Evolutionary conservation across 2,329 filamentous ascomycete species (phyloP).

Genomic region (Basipetospora sp.): DNA sequence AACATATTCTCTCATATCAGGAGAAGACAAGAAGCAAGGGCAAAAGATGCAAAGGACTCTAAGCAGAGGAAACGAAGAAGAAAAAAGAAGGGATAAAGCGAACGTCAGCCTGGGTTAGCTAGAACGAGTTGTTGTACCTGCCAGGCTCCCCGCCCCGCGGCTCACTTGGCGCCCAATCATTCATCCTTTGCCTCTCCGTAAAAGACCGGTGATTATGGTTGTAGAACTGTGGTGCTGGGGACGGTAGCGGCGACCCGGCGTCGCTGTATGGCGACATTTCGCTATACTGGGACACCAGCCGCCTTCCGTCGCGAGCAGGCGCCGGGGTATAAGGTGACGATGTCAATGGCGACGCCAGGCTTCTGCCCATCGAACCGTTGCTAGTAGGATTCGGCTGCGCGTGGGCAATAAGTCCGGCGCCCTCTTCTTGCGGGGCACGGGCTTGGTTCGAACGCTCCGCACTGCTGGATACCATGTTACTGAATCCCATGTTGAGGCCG

Average conservation of each 20-base stretch:
- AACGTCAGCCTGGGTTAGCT: not conserved
- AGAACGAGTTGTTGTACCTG: not conserved
- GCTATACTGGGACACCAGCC: not conserved
- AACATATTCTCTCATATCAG: not conserved
- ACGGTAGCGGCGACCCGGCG: not conserved
- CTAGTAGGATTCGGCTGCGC: slow-evolving; percentile 14
- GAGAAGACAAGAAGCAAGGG: too few relatives aligned
- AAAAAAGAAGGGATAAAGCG: not conserved
- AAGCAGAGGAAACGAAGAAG: not conserved
- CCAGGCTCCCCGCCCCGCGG: not conserved
- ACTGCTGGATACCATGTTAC: too few relatives aligned
- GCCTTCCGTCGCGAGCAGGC: not conserved
- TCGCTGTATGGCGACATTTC: not conserved
- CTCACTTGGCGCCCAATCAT: not conserved
- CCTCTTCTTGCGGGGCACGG: slow-evolving; percentile 20
- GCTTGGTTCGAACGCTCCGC: too few relatives aligned
- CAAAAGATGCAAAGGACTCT: not conserved
- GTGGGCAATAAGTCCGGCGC: slow-evolving; percentile 27
- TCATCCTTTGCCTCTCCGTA: not conserved
- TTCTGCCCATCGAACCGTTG: not conserved
- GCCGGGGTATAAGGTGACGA: slow-evolving; percentile 1
- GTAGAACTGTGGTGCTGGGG: not conserved
- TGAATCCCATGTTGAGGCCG: slow-evolving; percentile 12
- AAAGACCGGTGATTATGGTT: not conserved
- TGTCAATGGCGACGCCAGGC: slow-evolving; percentile 1